Evolutionary conservation across 176 grass and related monocot species (phyloP).

Genomic region (Oropetium thomaeum): DNA sequence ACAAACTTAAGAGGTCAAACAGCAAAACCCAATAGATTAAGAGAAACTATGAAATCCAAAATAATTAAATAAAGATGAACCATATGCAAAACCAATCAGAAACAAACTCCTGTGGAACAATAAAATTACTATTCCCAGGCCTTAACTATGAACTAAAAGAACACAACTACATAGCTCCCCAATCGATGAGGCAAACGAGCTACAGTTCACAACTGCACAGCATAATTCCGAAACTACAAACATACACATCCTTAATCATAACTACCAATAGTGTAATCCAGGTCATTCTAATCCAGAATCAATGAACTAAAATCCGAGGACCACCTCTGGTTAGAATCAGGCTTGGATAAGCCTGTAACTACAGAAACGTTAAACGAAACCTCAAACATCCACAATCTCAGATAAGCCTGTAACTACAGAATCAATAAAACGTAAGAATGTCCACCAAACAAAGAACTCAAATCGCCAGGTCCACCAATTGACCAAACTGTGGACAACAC

Average conservation of each 20-base stretch:
- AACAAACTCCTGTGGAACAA: background rate
- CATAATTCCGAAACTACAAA: background rate
- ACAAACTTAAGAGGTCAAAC: background rate
- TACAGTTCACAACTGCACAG: background rate
- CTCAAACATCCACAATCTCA: too few species aligned
- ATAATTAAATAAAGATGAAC: background rate
- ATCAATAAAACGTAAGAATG: conserved; percentile 9
- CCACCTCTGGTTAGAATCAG: background rate
- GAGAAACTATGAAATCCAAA: background rate
- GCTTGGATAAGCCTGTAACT: conserved; percentile 6
- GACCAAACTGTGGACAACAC: conserved; percentile 14
- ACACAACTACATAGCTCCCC: background rate
- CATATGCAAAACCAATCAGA: conserved; percentile 17
- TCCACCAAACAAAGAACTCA: background rate
- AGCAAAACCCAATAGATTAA: background rate
- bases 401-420: conserved; percentile 2
- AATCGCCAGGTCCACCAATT: background rate
- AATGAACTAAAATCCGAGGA: background rate
- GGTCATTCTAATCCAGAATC: conserved; percentile 9
- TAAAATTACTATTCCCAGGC: conserved; percentile 11
- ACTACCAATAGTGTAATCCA: background rate
- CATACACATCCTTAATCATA: background rate
- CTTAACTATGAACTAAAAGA: background rate
- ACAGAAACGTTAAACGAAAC: background rate
- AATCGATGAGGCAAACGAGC: background rate